These are phyloP conservation scores for Neofusicoccum sp. DNA, from an alignment of 2,329 filamentous ascomycete species.

Conservation along the genomic window DNA sequence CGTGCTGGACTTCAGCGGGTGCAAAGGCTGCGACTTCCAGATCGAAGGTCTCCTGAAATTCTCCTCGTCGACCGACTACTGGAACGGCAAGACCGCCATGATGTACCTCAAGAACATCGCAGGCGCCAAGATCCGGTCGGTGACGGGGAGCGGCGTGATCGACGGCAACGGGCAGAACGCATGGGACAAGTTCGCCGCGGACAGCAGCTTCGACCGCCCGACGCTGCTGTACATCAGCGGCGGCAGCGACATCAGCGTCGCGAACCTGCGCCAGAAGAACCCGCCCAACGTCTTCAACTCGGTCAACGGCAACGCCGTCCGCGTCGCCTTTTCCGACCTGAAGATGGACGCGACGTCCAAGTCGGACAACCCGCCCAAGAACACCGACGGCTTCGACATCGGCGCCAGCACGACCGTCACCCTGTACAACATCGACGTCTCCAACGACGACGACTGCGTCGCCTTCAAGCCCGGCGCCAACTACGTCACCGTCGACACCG, in stretches of 20 bases:
- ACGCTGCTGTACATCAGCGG: constrained; percentile 47
- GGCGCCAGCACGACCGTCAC: constrained; percentile 42
- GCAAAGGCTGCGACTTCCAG: constrained; percentile 49
- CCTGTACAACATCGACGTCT: constrained; percentile 40
- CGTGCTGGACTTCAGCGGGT: constrained; percentile 46
- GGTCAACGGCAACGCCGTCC: constrained; percentile 39
- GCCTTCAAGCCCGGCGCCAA: constrained; percentile 48
- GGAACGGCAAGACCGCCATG: constrained; percentile 46
- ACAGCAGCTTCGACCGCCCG: constrained; percentile 44
- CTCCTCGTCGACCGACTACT: constrained; percentile 44
- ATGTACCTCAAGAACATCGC: constrained; percentile 43
- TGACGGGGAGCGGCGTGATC: constrained; percentile 46
- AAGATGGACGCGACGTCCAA: constrained; percentile 45
- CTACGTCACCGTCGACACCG: constrained; percentile 43
- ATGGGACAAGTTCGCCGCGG: constrained; percentile 44
- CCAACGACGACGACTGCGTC: constrained; percentile 50
- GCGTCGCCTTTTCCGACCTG: constrained; percentile 42
- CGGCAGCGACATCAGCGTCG: constrained; percentile 42
- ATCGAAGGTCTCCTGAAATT: constrained; percentile 50
- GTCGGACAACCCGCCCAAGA: constrained; percentile 42
- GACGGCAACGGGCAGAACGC: constrained; percentile 52
- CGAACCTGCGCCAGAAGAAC: constrained; percentile 44
- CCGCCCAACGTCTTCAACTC: constrained; percentile 51
- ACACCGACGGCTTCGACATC: constrained; percentile 51
- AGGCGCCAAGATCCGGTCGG: constrained; percentile 44